Evolutionary conservation across 768 basidiomycete species (phyloP), one percentile per base, ranked within the genome.

Genomic region (Mycena kentingensis): DNA sequence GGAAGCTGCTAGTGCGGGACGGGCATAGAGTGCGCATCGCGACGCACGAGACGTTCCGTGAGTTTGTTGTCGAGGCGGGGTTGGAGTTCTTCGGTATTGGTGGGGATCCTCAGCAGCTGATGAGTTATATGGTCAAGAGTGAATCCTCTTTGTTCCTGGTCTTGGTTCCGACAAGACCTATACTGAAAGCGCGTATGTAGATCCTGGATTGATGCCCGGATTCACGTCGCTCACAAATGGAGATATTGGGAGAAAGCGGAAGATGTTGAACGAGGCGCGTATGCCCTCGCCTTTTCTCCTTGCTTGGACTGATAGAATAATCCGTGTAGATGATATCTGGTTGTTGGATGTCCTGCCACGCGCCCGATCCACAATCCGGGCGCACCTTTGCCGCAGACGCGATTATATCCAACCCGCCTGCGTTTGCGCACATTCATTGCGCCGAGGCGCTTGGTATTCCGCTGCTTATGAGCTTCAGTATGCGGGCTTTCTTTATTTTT

Each of bases 41-140:
- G 1, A 80, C 83, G 0, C 85, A 87, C 62, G 77, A 76, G 52
- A 81, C 78, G 1, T 87, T 85, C 64, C 73, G 75, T 21, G 63
- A 73, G 5, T 83, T 85, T 58, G 80, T 87, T 16, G 65, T 61
- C 4, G 75, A 77, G 1, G 66, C 72, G 13, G 78, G 77, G 1
- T 66, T 85, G 5, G 84, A 85, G 52, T 85, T 82, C 64, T 84
- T 77, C 60, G 72, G 73, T 46, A 79, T 84, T 27, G 84, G 85
- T 10, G 85, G 84, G 1, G 74, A 83, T 64, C 85, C 84, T 0
- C 77, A 80, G 45, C 81, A 83, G 48, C 67, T 87, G 11, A 85
- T 87, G 84, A 81, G 81, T 39, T 87, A 84, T 56, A 85, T 87
- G 85, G 85, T 87, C 39, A 82, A 81, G 65, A 87, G 84, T 84